A percentile compares a stretch with the other conserved stretches of the same genome.
These are phyloP conservation scores for Aspergillus eucalypticola DNA, from an alignment of 2,329 filamentous ascomycete genomes.

Conservation along the genomic window DNA sequence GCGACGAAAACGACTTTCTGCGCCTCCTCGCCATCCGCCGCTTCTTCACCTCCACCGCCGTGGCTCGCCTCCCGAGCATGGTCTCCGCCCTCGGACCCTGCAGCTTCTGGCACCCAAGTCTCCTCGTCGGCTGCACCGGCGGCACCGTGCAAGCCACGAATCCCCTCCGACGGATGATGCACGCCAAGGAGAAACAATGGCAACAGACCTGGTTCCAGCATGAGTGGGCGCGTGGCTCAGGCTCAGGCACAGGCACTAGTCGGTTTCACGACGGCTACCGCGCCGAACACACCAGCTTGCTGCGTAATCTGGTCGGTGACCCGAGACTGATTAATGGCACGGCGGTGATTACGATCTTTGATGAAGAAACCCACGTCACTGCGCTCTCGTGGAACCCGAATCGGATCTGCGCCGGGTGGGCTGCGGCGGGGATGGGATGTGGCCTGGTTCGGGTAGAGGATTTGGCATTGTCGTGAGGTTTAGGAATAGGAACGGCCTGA, in stretches of 20 bases:
- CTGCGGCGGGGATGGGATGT: constrained; percentile 65
- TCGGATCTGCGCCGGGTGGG: constrained; percentile 65
- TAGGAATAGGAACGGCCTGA: constrained; percentile 5
- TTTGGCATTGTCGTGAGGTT: constrained; percentile 46
- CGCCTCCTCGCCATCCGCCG: constrained; percentile 53
- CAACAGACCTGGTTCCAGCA: constrained; percentile 60
- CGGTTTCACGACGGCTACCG: constrained; percentile 49
- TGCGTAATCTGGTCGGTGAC: constrained; percentile 34
- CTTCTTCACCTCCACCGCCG: constrained; percentile 53
- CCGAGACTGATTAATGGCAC: constrained; percentile 33
- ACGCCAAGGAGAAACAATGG: constrained; percentile 53
- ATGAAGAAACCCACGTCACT: constrained; percentile 64
- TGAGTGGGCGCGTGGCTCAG: constrained; percentile 50
- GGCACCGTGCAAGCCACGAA: constrained; percentile 56
- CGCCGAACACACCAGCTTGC: constrained; percentile 39
- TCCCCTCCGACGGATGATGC: constrained; percentile 52
- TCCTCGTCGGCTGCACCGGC: constrained; percentile 54
- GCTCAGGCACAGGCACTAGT: constrained; percentile 36
- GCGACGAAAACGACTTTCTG: constrained; percentile 57
- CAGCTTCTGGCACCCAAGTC: constrained; percentile 53
- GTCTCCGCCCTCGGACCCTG: constrained; percentile 37
- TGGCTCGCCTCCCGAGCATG: constrained; percentile 48
- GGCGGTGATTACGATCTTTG: constrained; percentile 54
- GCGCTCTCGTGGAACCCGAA: constrained; percentile 70
- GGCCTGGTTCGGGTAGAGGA: constrained; percentile 68